Conservation (phyloP, 345 rosid genomes). For the Sonneratia alba region DNA sequence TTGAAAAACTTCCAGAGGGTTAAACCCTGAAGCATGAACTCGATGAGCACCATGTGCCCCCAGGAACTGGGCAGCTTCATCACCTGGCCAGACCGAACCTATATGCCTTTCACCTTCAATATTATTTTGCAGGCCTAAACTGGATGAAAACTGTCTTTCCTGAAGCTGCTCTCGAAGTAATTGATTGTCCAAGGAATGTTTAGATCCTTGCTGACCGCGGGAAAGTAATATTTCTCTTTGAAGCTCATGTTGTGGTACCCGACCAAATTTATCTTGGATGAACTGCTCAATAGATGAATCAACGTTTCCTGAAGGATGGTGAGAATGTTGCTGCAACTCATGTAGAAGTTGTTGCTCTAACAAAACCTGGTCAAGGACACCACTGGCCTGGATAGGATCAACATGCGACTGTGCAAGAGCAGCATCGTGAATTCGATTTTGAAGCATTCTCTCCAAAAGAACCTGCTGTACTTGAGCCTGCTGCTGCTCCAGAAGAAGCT, state of each 20-base stretch:
- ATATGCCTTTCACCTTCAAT: conserved; percentile 42
- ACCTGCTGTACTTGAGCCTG: conserved; percentile 57
- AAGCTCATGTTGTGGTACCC: conserved; percentile 36
- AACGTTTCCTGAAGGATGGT: conserved; percentile 38
- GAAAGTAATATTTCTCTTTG: conserved; percentile 50
- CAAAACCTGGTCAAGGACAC: conserved; percentile 33
- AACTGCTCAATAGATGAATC: conserved; percentile 41
- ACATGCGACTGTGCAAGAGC: conserved; percentile 40
- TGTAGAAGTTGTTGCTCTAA: conserved; percentile 41
- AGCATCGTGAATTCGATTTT: conserved; percentile 48
- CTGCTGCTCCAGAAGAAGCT: conserved; percentile 49
- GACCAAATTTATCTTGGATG: conserved; percentile 43
- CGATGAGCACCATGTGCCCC: conserved; percentile 29
- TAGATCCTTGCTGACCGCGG: conserved; percentile 43
- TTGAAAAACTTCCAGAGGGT: conserved; percentile 34
- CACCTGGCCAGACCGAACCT: conserved; percentile 40
- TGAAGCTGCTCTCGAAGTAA: conserved; percentile 58
- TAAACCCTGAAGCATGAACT: conserved; percentile 37
- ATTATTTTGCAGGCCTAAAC: conserved; percentile 35
- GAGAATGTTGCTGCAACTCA: conserved; percentile 44
- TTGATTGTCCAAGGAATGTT: conserved; percentile 52
- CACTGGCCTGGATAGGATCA: conserved; percentile 36
- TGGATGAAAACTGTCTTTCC: conserved; percentile 36
- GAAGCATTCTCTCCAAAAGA: conserved; percentile 53
- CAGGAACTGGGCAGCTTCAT: conserved; percentile 35